A percentile compares a stretch with the other conserved stretches of the same genome.
Evolutionary conservation across 441 rosid species (phyloP).

Genomic region (Hura crepitans): DNA sequence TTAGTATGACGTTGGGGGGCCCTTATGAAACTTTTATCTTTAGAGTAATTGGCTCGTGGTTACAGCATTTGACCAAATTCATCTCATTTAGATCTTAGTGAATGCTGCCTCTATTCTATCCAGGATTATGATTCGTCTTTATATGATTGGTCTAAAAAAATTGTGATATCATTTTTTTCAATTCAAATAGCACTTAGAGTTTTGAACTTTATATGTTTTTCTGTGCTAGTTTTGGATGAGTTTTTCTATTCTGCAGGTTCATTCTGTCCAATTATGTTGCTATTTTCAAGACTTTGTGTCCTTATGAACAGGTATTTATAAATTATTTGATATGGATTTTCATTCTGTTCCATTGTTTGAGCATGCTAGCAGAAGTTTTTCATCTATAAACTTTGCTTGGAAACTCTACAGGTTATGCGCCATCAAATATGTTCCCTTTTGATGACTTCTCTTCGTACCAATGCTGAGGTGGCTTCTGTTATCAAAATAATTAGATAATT

Average conservation of each 20-base stretch:
- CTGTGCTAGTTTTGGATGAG: neutral
- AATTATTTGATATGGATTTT: slow-evolving; percentile 18
- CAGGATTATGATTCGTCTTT: neutral
- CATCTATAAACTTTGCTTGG: slow-evolving; percentile 33
- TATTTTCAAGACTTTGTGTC: slow-evolving; percentile 68
- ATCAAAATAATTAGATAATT: slow-evolving; percentile 11
- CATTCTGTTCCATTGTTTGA: slow-evolving; percentile 28
- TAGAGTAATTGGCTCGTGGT: neutral
- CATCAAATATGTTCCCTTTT: slow-evolving; percentile 95
- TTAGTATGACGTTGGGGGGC: neutral
- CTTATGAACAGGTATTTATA: slow-evolving; percentile 76
- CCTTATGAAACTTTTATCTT: neutral
- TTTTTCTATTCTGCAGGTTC: slow-evolving; percentile 56
- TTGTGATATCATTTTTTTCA: slow-evolving; percentile 1
- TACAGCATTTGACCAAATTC: neutral
- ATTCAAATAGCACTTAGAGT: slow-evolving; percentile 9
- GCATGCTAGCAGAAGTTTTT: slow-evolving; percentile 28
- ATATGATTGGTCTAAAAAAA: neutral
- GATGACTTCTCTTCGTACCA: slow-evolving; percentile 95
- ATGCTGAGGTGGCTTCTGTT: slow-evolving; percentile 66
- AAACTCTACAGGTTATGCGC: slow-evolving; percentile 70
- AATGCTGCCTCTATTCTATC: neutral
- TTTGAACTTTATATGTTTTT: slow-evolving; percentile 5
- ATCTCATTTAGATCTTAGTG: neutral
- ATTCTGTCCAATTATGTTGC: slow-evolving; percentile 81